Conservation (phyloP, 176 grass and related monocot genomes). For the Triticum turgidum region DNA sequence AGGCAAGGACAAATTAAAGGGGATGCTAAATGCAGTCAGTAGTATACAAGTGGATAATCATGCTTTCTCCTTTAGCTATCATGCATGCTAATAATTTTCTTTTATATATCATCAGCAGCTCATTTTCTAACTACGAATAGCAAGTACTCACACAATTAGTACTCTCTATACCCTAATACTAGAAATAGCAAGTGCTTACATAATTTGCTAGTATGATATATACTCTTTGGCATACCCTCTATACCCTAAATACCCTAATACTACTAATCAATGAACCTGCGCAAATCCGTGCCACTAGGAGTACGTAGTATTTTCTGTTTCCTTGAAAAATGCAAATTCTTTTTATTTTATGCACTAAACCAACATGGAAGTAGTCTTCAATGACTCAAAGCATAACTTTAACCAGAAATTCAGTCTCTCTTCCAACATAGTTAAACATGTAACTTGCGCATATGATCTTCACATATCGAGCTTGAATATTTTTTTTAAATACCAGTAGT, state of each 20-base stretch:
- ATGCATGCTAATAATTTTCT: neutral
- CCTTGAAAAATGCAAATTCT: neutral
- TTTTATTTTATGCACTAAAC: neutral
- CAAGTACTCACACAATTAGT: neutral
- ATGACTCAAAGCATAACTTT: neutral
- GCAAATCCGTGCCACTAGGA: no score
- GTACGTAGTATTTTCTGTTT: neutral
- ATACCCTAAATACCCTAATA: neutral
- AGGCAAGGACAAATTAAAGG: conserved; percentile 9
- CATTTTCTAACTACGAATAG: no score
- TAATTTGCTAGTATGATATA: no score
- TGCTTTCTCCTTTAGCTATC: neutral
- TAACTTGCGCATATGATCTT: neutral
- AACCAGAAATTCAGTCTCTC: neutral
- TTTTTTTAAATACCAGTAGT: neutral
- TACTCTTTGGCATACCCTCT: neutral
- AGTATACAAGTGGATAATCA: neutral
- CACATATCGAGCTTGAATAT: neutral
- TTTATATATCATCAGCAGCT: no score
- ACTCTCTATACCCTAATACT: neutral
- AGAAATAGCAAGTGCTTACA: no score
- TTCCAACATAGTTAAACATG: neutral
- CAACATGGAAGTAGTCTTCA: neutral
- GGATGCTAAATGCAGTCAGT: neutral
- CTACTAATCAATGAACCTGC: no score